These are phyloP conservation scores for Cyberlindnera petersonii DNA, from an alignment of 805 yeast species.

Conservation along the genomic window DNA sequence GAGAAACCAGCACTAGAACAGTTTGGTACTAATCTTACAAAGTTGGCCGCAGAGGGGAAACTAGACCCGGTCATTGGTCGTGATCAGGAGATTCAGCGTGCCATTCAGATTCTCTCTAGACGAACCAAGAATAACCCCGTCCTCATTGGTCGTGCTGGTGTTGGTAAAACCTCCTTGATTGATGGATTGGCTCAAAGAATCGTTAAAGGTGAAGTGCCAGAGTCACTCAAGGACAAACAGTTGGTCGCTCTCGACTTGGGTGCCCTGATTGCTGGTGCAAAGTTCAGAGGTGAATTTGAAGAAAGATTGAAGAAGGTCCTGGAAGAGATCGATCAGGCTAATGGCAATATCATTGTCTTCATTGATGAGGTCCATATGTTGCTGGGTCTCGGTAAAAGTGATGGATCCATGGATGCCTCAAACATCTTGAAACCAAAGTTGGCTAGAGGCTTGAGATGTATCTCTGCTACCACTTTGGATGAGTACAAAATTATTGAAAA, in stretches of 20 bases:
- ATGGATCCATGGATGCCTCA: conserved; percentile 94
- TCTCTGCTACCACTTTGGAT: conserved; percentile 95
- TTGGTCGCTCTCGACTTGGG: conserved; percentile 85
- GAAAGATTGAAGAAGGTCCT: conserved; percentile 78
- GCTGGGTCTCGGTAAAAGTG: conserved; percentile 87
- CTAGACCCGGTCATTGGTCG: conserved; percentile 96
- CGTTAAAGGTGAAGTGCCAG: conserved; percentile 90
- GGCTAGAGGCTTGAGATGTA: conserved; percentile 91
- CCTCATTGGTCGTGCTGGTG: conserved; percentile 93
- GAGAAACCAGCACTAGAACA: conserved; percentile 73
- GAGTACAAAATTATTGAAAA: conserved; percentile 94
- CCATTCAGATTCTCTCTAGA: conserved; percentile 87
- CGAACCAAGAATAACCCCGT: conserved; percentile 96
- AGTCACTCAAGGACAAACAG: conserved; percentile 81
- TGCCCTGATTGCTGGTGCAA: conserved; percentile 88
- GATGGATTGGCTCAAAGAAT: conserved; percentile 96
- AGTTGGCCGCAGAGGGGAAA: conserved; percentile 82
- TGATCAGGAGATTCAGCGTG: conserved; percentile 90
- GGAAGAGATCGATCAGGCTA: conserved; percentile 75
- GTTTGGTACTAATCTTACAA: conserved; percentile 82
- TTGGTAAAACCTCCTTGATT: conserved; percentile 95
- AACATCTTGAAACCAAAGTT: conserved; percentile 89
- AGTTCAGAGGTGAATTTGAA: conserved; percentile 94
- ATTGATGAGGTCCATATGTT: conserved; percentile 89
- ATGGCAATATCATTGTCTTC: conserved; percentile 74